These are phyloP conservation scores for Priceomyces fermenticarens DNA, from an alignment of 805 yeast species.

Conservation along the genomic window DNA sequence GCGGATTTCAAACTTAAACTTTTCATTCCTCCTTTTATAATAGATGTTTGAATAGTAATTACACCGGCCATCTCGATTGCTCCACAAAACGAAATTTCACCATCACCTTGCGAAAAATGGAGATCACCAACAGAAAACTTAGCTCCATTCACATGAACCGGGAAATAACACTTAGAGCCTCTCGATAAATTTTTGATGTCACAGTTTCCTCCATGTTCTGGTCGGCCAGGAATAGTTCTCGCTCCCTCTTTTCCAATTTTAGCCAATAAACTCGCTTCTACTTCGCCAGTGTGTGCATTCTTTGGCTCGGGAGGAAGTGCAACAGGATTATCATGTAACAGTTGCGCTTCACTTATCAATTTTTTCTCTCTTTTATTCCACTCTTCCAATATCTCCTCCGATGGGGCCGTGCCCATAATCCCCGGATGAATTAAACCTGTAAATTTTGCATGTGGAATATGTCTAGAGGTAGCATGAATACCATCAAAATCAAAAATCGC, in stretches of 20 bases:
- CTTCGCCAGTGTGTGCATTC: slow-evolving; percentile 42
- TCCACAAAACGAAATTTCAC: slow-evolving; percentile 53
- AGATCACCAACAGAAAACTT: slow-evolving; percentile 48
- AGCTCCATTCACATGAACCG: slow-evolving; percentile 47
- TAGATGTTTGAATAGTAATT: slow-evolving; percentile 39
- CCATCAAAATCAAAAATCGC: slow-evolving; percentile 55
- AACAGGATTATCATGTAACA: slow-evolving; percentile 25
- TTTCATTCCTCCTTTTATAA: slow-evolving; percentile 43
- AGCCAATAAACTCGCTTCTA: slow-evolving; percentile 22
- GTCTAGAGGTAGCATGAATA: slow-evolving; percentile 47
- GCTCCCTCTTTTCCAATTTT: slow-evolving; percentile 43
- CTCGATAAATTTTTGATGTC: slow-evolving; percentile 50
- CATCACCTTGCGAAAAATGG: slow-evolving; percentile 54
- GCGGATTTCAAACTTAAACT: slow-evolving; percentile 42
- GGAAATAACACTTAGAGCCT: slow-evolving; percentile 48
- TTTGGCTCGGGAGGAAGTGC: slow-evolving; percentile 40
- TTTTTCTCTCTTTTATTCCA: slow-evolving; percentile 45
- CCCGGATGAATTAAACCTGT: slow-evolving; percentile 54
- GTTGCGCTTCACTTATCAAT: slow-evolving; percentile 27
- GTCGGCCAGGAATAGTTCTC: slow-evolving; percentile 52
- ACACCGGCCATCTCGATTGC: slow-evolving; percentile 53
- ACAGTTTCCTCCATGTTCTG: slow-evolving; percentile 54
- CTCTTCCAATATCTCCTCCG: slow-evolving; percentile 36
- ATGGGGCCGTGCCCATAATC: slow-evolving; percentile 51
- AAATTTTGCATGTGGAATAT: slow-evolving; percentile 48